These are phyloP conservation scores for Fallopia convolvulus DNA, from an alignment of 148 eudicot genomes.

Conservation along the genomic window DNA sequence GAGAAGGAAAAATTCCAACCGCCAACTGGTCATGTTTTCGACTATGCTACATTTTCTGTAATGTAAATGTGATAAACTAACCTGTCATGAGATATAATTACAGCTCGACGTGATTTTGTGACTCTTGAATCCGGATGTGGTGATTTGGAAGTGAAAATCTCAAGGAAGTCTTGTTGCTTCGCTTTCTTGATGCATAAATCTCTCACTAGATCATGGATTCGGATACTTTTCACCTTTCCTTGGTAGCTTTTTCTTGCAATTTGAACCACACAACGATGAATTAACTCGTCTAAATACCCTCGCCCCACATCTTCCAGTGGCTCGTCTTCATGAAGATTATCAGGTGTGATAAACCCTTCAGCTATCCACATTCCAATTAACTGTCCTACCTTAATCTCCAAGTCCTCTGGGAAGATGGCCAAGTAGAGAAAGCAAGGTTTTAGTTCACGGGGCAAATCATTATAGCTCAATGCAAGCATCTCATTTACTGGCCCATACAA, in stretches of 20 bases:
- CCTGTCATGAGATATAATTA: background rate
- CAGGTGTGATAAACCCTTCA: conserved; percentile 13
- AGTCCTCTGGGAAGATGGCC: conserved; percentile 20
- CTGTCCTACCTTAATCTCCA: conserved; percentile 12
- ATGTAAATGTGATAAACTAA: too few species aligned
- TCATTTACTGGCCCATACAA: too few species aligned
- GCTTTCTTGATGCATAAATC: background rate
- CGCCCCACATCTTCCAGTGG: conserved; percentile 13
- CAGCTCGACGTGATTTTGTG: conserved; percentile 1
- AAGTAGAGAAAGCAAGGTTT: conserved; percentile 21
- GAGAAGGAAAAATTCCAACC: too few species aligned
- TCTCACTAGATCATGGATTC: conserved; percentile 11
- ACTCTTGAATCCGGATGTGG: background rate
- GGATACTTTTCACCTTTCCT: conserved; percentile 6
- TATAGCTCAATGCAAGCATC: too few species aligned
- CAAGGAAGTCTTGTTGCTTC: conserved; percentile 13
- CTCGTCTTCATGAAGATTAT: conserved; percentile 1
- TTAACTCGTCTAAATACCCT: conserved; percentile 13
- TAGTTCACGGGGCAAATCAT: too few species aligned
- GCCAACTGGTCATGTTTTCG: too few species aligned
- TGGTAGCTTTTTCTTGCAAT: background rate
- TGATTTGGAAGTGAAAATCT: conserved; percentile 6
- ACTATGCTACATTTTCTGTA: too few species aligned
- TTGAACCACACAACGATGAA: conserved; percentile 15
- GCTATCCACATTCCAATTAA: conserved; percentile 24